Percentiles rank a stretch among this genome's conserved stretches.
Evolutionary conservation across 805 yeast genomes (phyloP).

Genomic region (Candida saitoana): DNA sequence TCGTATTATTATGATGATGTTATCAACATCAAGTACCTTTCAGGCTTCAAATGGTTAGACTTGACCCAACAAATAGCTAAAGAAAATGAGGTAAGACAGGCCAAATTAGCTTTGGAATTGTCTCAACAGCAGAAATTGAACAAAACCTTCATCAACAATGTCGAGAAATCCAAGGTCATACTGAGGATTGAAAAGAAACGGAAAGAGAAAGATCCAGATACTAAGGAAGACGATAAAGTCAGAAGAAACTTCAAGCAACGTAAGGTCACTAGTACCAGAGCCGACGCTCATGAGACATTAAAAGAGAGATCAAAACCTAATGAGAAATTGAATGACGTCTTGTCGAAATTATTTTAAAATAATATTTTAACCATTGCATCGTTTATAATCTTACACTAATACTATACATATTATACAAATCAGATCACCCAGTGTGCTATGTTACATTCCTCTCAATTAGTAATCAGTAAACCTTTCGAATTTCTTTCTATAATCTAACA

Average conservation of each 20-base stretch:
- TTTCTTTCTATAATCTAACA: constrained; percentile 12
- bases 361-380: constrained; percentile 30
- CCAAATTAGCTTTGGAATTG: constrained; percentile 82
- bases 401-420: neutral
- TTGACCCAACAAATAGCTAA: constrained; percentile 88
- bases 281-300: constrained; percentile 50
- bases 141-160: constrained; percentile 76
- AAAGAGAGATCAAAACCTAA: constrained; percentile 39
- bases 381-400: constrained; percentile 1
- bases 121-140: constrained; percentile 85
- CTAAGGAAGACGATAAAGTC: constrained; percentile 25
- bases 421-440: neutral
- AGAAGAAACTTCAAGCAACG: constrained; percentile 70
- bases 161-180: constrained; percentile 81
- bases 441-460: too few species aligned
- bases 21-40: constrained; percentile 81
- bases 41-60: constrained; percentile 93
- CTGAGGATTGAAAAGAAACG: constrained; percentile 57
- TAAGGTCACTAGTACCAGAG: constrained; percentile 60
- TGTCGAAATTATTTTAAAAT: constrained; percentile 53
- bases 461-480: neutral
- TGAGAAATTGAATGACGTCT: constrained; percentile 43
- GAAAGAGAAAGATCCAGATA: constrained; percentile 27
- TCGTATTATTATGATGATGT: constrained; percentile 91
- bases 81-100: constrained; percentile 84